Evolutionary conservation across 257 asterid species (phyloP).

Genomic region (Solanum commersonii): DNA sequence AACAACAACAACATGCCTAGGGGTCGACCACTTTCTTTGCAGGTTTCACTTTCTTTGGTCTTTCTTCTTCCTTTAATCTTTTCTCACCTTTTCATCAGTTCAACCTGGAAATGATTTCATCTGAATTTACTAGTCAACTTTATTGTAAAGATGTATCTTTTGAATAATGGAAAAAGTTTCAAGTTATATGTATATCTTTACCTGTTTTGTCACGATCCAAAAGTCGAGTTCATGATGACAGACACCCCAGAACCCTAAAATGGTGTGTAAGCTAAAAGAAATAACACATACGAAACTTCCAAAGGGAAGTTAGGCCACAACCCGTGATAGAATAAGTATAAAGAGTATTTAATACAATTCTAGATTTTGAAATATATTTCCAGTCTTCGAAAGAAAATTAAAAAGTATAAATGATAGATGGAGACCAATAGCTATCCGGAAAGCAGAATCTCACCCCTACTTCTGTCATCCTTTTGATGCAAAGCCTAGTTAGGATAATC

Average conservation of each 20-base stretch:
- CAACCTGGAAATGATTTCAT: not conserved
- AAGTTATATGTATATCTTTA: not conserved
- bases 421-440: not conserved
- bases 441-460: too few relatives aligned
- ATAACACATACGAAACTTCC: not conserved
- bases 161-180: not conserved
- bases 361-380: too few relatives aligned
- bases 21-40: constrained; percentile 76
- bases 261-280: not conserved
- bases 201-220: too few relatives aligned
- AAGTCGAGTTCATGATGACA: not conserved
- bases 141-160: not conserved
- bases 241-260: not conserved
- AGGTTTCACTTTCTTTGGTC: constrained; percentile 29
- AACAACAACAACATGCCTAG: constrained; percentile 45
- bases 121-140: not conserved
- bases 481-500: not conserved
- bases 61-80: not conserved
- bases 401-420: too few relatives aligned
- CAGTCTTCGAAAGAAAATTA: too few relatives aligned
- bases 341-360: too few relatives aligned
- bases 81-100: not conserved
- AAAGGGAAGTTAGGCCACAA: too few relatives aligned
- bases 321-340: not conserved
- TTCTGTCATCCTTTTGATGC: not conserved